Base-by-base conservation (phyloP, 129 eudicot species). In the Smallanthus sonchifolius region DNA sequence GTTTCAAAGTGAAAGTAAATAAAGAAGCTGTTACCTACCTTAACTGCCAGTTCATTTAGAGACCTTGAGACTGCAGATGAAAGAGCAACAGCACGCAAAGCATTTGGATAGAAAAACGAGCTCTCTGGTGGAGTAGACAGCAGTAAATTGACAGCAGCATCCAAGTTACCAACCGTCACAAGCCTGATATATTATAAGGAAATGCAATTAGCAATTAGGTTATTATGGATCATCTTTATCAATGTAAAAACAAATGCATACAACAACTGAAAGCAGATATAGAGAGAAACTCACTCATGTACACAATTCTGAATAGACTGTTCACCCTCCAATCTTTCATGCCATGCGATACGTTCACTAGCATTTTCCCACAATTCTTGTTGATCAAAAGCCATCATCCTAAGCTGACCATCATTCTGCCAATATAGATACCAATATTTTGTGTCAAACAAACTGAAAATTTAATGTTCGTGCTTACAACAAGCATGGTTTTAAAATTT, bases 31-130 rank as follows among this genome's bases (percentile, higher is more conserved):
- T 47, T 73, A 9, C 2, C 65, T 76, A 94, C 99, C 91, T 94
- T 94, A 32, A 94, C 97, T 59, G 99, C 88, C 28, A 94, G 96
- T 81, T 94, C 99, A 76, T 88, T 92, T 39, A 94, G 83, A 74
- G 96, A 86, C 54, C 80, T 74, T 10, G 99, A 94, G 17, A 94
- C 99, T 9, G 99, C 97, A 76, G 97, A 90, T 59, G 97, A 85
- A 84, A 94, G 99, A 67, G 99, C 99, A 80, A 94, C 91, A 44
- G 99, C 99, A 65, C 97, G 97, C 72, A 94, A 81, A 65, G 99
- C 93, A 87, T 94, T 94, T 30, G 88, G 83, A 82, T 85, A 85
- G 83, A 94, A 94, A 81, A 85, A 88, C 63, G 91, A 64, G 86
- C 99, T 94, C 76, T 94, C 99, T 70, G 99, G 99, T 70, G 96